Evolutionary conservation across 257 asterid genomes (phyloP), one percentile per base, ranked within the genome.

Genomic region (Verbascum thapsus): DNA sequence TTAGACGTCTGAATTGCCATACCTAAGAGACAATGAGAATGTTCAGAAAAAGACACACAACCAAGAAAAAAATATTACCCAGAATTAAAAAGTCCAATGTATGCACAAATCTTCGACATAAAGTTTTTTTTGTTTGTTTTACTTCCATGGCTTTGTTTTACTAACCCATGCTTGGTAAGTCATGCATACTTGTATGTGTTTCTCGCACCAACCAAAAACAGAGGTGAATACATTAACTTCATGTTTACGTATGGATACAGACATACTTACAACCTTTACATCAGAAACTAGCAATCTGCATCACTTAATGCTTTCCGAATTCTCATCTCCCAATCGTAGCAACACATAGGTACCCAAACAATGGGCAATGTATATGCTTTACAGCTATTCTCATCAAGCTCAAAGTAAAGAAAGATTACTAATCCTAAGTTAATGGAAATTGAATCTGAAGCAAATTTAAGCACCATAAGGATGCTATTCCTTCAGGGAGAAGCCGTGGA

Each of bases 1-100:
- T 76, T 22, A 78, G 58, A 49, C 99, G 97, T 68, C 99, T 81
- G 81, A 94, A 94, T 76, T 90, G 97, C 99, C 99, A 90, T 17
- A 94, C 85, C 99, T 94, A 69, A 66, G 16, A 58, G 11, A 69
- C 52, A 70, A 35, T 34, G 26, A 58, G 35, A 58, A 53, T 67
- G 2, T 57, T 66, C 58, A 71, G 62, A 20, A 66, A n/a, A 12
- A 38, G 2, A 61, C 47, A 12, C 39, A 8, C 44, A 5, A 11
- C 53, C 17, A 58, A 64, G 63, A 71, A 67, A 59, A 35, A 10
- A n/a, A 47, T 53, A 58, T 47, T 44, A 26, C 45, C 49, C 60
- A 49, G 22, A 44, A 44, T 41, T 3, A 48, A 66, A 30, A 63
- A 61, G 38, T 18, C 44, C 42, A n/a, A n/a, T 19, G 12, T 40